Evolutionary conservation across 2,329 filamentous ascomycete species (phyloP).

Genomic region (Lachnellula willkommii): DNA sequence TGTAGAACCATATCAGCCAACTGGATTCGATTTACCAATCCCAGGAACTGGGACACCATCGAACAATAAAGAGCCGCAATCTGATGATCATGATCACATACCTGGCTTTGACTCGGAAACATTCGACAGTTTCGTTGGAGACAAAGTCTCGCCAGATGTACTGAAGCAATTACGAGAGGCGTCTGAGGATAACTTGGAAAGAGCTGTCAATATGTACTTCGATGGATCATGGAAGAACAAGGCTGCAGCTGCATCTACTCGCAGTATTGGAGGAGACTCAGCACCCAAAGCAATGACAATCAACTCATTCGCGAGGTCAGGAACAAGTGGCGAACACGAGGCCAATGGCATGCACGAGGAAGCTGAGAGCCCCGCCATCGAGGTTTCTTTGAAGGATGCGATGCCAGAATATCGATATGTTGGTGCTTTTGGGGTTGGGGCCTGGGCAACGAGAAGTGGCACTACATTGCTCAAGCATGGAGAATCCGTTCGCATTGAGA

Average conservation of each 20-base stretch:
- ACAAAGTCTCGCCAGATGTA: conserved; percentile 45
- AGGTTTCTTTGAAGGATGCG: conserved; percentile 3
- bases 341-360: conserved; percentile 33
- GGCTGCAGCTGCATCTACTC: conserved; percentile 4
- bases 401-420: conserved; percentile 66
- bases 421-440: conserved; percentile 85
- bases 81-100: conserved; percentile 28
- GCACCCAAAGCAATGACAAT: conserved; percentile 20
- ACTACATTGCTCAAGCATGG: conserved; percentile 69
- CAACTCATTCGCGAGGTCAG: conserved; percentile 23
- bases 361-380: conserved; percentile 8
- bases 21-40: neutral
- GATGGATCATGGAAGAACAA: conserved; percentile 57
- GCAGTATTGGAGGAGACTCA: conserved; percentile 1
- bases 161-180: conserved; percentile 47
- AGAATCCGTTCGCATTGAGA: conserved; percentile 79
- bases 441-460: conserved; percentile 87
- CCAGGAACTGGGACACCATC: neutral
- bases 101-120: conserved; percentile 48
- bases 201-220: conserved; percentile 64
- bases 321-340: conserved; percentile 5
- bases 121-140: conserved; percentile 57
- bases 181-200: conserved; percentile 54
- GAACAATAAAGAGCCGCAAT: neutral
- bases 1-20: neutral